These are phyloP conservation scores for Lathyrus aphaca DNA, from an alignment of 306 rosid species.

Conservation along the genomic window DNA sequence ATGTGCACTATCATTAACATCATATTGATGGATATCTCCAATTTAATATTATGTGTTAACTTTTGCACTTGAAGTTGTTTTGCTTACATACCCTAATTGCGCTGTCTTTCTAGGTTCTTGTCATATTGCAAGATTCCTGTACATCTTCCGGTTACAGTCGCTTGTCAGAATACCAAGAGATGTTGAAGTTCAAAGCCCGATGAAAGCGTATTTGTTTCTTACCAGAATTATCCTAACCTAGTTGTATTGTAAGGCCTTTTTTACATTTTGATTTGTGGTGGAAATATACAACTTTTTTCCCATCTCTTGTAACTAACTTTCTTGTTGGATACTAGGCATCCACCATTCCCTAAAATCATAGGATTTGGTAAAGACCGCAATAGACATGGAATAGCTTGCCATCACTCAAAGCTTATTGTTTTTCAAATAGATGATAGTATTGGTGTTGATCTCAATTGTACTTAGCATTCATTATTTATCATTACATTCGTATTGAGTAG, in stretches of 20 bases:
- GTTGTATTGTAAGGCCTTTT: slow-evolving; percentile 57
- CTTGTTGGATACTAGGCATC: slow-evolving; percentile 53
- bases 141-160: slow-evolving; percentile 68
- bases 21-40: slow-evolving; percentile 8
- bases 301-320: slow-evolving; percentile 22
- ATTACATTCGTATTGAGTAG: not conserved
- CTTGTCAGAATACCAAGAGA: slow-evolving; percentile 71
- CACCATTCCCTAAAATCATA: slow-evolving; percentile 71
- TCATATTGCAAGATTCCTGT: slow-evolving; percentile 68
- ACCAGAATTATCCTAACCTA: slow-evolving; percentile 69
- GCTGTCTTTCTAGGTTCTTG: slow-evolving; percentile 62
- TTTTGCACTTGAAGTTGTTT: slow-evolving; percentile 22
- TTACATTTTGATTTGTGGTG: slow-evolving; percentile 8
- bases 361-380: slow-evolving; percentile 70
- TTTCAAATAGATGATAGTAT: slow-evolving; percentile 60
- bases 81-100: slow-evolving; percentile 30
- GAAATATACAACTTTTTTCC: slow-evolving; percentile 30
- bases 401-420: slow-evolving; percentile 80
- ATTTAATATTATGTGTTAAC: not conserved
- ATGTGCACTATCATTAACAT: not conserved
- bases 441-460: not conserved
- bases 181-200: slow-evolving; percentile 74
- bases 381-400: slow-evolving; percentile 82
- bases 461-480: not conserved
- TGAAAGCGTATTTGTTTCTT: slow-evolving; percentile 58